phyloP scores from a whole-genome alignment of 2,329 filamentous ascomycete genomes.

The Fusarium oxysporum region DNA sequence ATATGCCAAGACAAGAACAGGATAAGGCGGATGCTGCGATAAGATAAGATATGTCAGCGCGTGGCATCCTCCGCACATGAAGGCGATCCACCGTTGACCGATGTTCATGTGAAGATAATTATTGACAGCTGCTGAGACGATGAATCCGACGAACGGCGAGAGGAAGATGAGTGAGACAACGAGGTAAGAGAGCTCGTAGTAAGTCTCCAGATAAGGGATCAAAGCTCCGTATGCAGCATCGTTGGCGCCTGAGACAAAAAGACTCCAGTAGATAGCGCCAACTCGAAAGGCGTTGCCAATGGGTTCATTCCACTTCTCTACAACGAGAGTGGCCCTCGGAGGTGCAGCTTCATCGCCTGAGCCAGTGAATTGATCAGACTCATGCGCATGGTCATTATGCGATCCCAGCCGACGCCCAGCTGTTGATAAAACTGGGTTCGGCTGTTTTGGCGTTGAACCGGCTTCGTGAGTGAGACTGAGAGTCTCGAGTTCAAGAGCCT shows the following conservation, averaged over 20 bases:
- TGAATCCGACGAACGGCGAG: constrained; percentile 74
- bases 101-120: constrained; percentile 55
- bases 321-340: neutral
- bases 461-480: neutral
- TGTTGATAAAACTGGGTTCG: constrained; percentile 9
- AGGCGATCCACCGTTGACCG: constrained; percentile 65
- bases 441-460: constrained; percentile 2
- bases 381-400: neutral
- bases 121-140: constrained; percentile 69
- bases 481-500: constrained; percentile 24
- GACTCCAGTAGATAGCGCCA: constrained; percentile 66
- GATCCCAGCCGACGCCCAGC: constrained; percentile 20
- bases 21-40: constrained; percentile 74
- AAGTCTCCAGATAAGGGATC: constrained; percentile 49
- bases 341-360: neutral
- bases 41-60: constrained; percentile 72
- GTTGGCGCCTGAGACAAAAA: constrained; percentile 69
- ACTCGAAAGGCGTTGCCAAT: constrained; percentile 59
- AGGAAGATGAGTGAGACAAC: constrained; percentile 75
- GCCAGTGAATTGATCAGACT: neutral
- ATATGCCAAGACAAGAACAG: constrained; percentile 73
- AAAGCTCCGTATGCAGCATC: constrained; percentile 62
- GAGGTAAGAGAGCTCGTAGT: constrained; percentile 72
- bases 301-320: constrained; percentile 36
- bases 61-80: constrained; percentile 70